Conservation (phyloP, 169 alveolate species). For the Plasmodium yoelii region DNA sequence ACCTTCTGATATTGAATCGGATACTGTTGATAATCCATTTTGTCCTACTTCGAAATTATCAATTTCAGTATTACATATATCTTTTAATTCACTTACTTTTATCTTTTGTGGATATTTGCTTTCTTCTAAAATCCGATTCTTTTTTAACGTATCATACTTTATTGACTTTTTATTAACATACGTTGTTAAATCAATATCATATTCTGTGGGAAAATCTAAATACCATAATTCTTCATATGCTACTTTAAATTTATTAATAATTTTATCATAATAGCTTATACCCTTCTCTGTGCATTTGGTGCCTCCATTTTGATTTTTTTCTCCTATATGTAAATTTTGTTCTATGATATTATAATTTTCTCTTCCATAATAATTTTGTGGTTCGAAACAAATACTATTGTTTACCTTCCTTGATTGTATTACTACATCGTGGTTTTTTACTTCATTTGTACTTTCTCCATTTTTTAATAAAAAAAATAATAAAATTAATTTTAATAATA, state of each 20-base stretch:
- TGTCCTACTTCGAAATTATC: conserved; percentile 11
- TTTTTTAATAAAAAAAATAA: conserved; percentile 13
- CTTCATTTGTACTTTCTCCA: conserved; percentile 16
- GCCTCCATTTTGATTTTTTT: not conserved
- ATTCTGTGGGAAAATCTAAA: no score
- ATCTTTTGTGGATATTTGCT: not conserved
- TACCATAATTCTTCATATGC: no score
- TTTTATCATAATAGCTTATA: no score
- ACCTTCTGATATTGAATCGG: conserved; percentile 78
- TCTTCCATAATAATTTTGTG: no score
- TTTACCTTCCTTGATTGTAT: no score
- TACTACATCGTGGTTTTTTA: not conserved
- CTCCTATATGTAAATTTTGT: not conserved
- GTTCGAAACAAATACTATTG: no score
- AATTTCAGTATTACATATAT: not conserved
- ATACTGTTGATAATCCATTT: conserved; percentile 58
- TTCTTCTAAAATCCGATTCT: conserved; percentile 16
- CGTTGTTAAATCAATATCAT: no score
- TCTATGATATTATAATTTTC: no score
- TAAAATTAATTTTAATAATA: conserved; percentile 10
- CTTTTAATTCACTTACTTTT: conserved; percentile 5
- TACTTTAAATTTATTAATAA: no score
- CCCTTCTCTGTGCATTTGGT: no score
- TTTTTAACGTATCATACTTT: not conserved
- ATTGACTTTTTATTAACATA: no score